Base-by-base conservation (phyloP, 2,329 filamentous ascomycete genomes). In the Fusarium sterilihyphosum region DNA sequence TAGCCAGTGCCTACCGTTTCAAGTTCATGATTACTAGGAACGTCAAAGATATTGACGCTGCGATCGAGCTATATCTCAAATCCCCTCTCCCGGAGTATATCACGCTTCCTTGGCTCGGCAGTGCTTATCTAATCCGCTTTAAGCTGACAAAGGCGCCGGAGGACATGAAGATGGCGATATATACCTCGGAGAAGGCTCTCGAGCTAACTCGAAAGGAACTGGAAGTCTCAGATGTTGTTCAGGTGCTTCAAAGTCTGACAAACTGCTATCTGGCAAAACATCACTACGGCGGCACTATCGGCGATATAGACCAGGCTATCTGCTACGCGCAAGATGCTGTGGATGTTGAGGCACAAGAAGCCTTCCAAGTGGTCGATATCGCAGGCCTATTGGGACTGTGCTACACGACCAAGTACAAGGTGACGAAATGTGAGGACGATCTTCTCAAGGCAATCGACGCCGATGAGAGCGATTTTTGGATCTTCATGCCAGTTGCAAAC, bases 301-400 rank as follows among this genome's bases (percentile, higher is more conserved):
- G 6, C 5, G 33, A 62, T 1, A 4, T 62, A 0, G 13, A 58
- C 1, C 1, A 12, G 0, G 50, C 38, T 1, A 58, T 10, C 1
- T 1, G 2, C 12, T 58, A 58, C 8, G 52, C 60, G 3, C 20
- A 38, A 0, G 31, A 58, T 3, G 40, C 50, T 13, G 13, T 29
- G 1, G 7, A 8, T 4, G 11, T 14, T 13, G 18, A 37, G 5
- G 11, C 22, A 8, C 20, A 20, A 4, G 38, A 26, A 1, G 33
- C n/a, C 2, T 41, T 8, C 0, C 49, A 43, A 5, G 38, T 33
- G 8, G 37, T 33, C 4, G 24, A 35, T 5, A 17, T 37, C 1
- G 11, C 60, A 6, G 60, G 60, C 11, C 50, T 59, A 3, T 8
- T 62, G 1, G 60, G 60, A 1, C 10, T 62, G 5, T 58, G 60